Base-by-base conservation (phyloP, 257 asterid species). In the Nicotiana paniculata region DNA sequence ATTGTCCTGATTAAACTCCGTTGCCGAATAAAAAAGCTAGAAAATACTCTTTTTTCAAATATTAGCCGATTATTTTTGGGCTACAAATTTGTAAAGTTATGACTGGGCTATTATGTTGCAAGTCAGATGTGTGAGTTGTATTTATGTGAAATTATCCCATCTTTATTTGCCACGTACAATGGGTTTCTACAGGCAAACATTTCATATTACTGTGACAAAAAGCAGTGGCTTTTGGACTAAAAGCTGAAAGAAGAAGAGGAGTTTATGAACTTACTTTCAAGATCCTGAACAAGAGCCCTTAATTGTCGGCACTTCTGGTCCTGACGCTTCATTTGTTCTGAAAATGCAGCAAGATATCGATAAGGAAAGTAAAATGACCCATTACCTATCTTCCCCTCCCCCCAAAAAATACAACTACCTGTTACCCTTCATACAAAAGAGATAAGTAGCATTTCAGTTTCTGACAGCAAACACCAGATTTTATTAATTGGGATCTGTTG, bases 261-360 rank as follows among this genome's bases (percentile, higher is more conserved):
- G 51, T 80, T 62, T 13, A 30, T 61, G 80, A 68, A 84, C 93
- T 89, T 91, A 95, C 99, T 89, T 89, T 95, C 90, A 28, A 95
- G 93, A 86, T 91, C 98, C 85, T 95, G 97, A 87, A 95, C 97
- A 83, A 95, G 99, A 43, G 88, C 88, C 87, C 92, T 91, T 88
- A 93, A 86, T 81, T 91, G 97, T 79, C 88, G 80, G 86, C 99
- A 95, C 84, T 93, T 97, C 87, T 84, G 86, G 55, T 90, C 92
- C 86, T 85, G 92, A 10, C 90, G 97, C 85, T 88, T 91, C 89
- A 70, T 90, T 82, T 88, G 93, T 83, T 93, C 99, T 95, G 98
- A 82, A 90, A 88, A 86, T 70, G 68, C 82, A 85, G 81, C 84
- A 86, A 26, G 70, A 81, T 51, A 39, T 39, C 51, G 83, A 66